Evolutionary conservation across 345 rosid genomes (phyloP).

Genomic region (Kernera saxatilis): DNA sequence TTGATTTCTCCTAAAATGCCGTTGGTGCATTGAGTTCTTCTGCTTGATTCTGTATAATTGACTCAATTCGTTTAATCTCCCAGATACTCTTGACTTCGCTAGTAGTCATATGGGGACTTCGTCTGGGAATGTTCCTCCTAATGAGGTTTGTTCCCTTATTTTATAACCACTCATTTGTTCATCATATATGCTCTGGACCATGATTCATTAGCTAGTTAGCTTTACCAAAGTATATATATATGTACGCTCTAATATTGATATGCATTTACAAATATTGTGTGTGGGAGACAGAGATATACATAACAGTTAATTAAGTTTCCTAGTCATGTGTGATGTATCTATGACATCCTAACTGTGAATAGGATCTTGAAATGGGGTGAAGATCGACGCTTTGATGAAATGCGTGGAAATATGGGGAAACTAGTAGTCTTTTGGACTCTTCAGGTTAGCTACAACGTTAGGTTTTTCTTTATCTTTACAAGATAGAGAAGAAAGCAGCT

Average conservation of each 20-base stretch:
- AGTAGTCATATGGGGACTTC: constrained; percentile 80
- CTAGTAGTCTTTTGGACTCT: constrained; percentile 74
- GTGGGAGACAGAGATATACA: not conserved
- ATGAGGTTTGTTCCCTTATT: constrained; percentile 51
- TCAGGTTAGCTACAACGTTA: constrained; percentile 48
- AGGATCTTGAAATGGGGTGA: constrained; percentile 97
- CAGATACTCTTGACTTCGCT: constrained; percentile 74
- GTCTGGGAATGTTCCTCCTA: constrained; percentile 64
- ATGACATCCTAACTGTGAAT: not conserved
- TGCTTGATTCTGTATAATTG: not conserved
- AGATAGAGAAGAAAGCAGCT: not conserved
- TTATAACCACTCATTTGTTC: not conserved
- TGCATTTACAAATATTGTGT: not conserved
- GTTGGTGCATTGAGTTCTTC: constrained; percentile 7
- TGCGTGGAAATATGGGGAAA: constrained; percentile 67
- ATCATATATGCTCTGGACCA: not conserved
- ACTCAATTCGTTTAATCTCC: not conserved
- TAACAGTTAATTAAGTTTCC: not conserved
- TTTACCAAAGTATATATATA: not conserved
- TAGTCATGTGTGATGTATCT: not conserved
- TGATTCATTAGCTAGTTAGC: not conserved
- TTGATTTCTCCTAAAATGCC: not conserved
- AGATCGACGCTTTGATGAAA: constrained; percentile 83
- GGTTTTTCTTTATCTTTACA: not conserved
- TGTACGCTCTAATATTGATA: not conserved